These are phyloP conservation scores for Xylaria digitata DNA, from an alignment of 2,329 filamentous ascomycete species.

Conservation along the genomic window DNA sequence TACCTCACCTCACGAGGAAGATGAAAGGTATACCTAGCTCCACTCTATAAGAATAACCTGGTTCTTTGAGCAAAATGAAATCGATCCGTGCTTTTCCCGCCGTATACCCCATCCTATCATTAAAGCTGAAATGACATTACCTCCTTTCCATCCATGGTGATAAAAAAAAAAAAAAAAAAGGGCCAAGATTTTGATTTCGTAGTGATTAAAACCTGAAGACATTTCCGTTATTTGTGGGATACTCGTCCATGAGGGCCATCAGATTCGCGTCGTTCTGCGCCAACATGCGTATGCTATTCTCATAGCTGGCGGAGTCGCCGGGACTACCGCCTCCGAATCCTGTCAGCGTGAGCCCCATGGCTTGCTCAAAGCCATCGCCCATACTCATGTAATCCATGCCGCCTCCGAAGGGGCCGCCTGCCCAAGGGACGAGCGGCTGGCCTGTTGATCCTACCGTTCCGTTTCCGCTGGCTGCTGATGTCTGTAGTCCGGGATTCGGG, in stretches of 20 bases:
- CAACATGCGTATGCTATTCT: slow-evolving; percentile 46
- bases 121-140: neutral
- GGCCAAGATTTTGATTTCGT: no score
- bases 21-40: no score
- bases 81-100: neutral
- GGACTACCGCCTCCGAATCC: slow-evolving; percentile 50
- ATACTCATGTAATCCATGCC: slow-evolving; percentile 53
- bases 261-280: slow-evolving; percentile 43
- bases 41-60: neutral
- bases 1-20: neutral
- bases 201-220: slow-evolving; percentile 16
- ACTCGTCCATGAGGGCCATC: slow-evolving; percentile 38
- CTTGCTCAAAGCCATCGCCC: slow-evolving; percentile 57
- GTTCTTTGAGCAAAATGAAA: no score
- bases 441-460: slow-evolving; percentile 9
- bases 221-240: slow-evolving; percentile 5
- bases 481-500: slow-evolving; percentile 34
- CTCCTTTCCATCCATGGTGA: neutral
- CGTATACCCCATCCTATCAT: neutral
- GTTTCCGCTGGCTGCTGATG: slow-evolving; percentile 12
- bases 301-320: slow-evolving; percentile 41
- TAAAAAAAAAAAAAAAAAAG: neutral
- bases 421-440: slow-evolving; percentile 47
- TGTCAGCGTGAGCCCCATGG: slow-evolving; percentile 57
- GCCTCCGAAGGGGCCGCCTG: slow-evolving; percentile 44